phyloP scores from a whole-genome alignment of 148 eudicot species.

The Cornus controversa region DNA sequence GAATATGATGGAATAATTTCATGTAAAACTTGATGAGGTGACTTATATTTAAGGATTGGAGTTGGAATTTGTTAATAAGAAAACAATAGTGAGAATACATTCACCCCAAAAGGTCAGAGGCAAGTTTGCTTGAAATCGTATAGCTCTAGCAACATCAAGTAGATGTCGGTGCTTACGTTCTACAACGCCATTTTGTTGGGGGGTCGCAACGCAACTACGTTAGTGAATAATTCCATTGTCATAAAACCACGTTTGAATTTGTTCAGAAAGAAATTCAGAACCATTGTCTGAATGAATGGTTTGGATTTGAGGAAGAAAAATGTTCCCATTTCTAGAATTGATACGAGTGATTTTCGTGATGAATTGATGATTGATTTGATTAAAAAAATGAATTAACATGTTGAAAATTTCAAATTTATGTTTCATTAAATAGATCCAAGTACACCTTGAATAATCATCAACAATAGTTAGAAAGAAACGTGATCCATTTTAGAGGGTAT shows the following conservation, averaged over 20 bases:
- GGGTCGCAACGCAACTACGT: constrained; percentile 1
- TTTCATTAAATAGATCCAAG: no score
- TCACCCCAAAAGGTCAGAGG: neutral
- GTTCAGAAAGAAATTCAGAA: constrained; percentile 7
- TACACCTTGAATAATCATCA: neutral
- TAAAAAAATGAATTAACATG: constrained; percentile 12
- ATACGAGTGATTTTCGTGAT: constrained; percentile 3
- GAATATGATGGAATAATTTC: neutral
- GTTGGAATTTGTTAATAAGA: no score
- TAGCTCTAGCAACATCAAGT: neutral
- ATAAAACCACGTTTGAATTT: constrained; percentile 13
- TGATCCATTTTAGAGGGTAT: constrained; percentile 3
- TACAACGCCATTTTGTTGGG: neutral
- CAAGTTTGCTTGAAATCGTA: neutral
- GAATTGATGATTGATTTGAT: constrained; percentile 8
- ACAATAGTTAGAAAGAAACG: neutral
- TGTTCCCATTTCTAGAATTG: neutral
- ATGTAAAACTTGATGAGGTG: neutral
- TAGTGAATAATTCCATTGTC: constrained; percentile 4
- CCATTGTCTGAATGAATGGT: constrained; percentile 3
- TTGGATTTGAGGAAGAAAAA: neutral
- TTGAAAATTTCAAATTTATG: neutral
- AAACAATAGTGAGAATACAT: neutral
- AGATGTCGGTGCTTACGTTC: neutral
- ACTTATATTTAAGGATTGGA: no score